Evolutionary conservation across 352 stramenopile genomes (phyloP).

Genomic region (Thraustotheca clavata): DNA sequence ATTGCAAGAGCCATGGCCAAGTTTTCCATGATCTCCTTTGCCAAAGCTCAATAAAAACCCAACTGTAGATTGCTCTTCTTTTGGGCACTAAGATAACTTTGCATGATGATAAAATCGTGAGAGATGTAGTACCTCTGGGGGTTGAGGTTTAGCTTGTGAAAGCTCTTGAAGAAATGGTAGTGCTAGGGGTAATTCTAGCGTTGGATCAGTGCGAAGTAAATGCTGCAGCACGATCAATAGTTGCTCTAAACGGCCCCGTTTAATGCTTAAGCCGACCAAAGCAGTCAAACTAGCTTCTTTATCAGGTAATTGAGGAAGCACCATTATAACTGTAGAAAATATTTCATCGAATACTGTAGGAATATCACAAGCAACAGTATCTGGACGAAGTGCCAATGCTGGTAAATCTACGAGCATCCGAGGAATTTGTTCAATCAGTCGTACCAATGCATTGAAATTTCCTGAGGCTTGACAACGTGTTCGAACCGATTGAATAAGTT

Average conservation of each 20-base stretch:
- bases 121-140: neutral
- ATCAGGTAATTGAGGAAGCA: conserved; percentile 5
- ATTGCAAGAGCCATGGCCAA: conserved; percentile 64
- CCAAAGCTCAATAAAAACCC: conserved; percentile 78
- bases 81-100: no score
- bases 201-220: conserved; percentile 28
- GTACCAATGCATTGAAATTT: conserved; percentile 33
- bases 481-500: conserved; percentile 41
- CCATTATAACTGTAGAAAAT: conserved; percentile 26
- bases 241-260: conserved; percentile 47
- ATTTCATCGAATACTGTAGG: conserved; percentile 16
- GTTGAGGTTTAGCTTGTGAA: neutral
- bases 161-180: neutral
- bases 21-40: conserved; percentile 76
- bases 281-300: conserved; percentile 38
- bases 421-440: conserved; percentile 47
- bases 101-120: no score
- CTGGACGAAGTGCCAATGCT: conserved; percentile 36
- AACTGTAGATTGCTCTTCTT: no score
- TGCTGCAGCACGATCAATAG: conserved; percentile 36
- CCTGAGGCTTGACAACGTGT: conserved; percentile 23
- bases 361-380: neutral
- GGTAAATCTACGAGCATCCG: conserved; percentile 45
- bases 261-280: conserved; percentile 57
- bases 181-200: neutral